Conservation (phyloP, 306 rosid species). For the Mimosa bimucronata region DNA sequence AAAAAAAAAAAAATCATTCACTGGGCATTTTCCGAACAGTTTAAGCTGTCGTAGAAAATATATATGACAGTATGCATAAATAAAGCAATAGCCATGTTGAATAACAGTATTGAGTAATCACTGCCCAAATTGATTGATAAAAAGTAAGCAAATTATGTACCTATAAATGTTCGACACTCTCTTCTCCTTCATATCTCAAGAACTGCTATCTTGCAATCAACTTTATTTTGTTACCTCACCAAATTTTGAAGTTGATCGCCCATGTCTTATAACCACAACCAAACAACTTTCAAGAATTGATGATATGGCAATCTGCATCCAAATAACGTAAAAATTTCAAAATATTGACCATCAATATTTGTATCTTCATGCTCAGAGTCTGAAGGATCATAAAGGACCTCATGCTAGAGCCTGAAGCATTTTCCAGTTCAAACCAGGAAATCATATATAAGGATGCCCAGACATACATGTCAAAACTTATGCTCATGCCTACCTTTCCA, state of each 20-base stretch:
- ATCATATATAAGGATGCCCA: constrained; percentile 6
- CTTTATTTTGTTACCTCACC: constrained; percentile 58
- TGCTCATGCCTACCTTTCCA: neutral
- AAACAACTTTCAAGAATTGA: constrained; percentile 53
- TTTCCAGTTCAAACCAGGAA: constrained; percentile 14
- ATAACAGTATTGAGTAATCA: constrained; percentile 16
- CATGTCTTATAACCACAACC: constrained; percentile 59
- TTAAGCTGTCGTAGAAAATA: neutral
- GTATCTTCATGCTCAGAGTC: neutral
- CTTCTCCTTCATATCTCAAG: constrained; percentile 36
- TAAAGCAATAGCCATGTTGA: constrained; percentile 10
- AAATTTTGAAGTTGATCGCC: constrained; percentile 69
- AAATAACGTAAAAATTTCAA: constrained; percentile 24
- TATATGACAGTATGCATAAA: neutral
- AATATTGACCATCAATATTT: neutral
- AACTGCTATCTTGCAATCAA: constrained; percentile 31
- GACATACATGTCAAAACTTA: neutral
- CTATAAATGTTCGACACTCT: constrained; percentile 35
- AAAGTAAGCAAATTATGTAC: constrained; percentile 19
- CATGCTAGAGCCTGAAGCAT: neutral
- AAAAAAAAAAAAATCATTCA: neutral
- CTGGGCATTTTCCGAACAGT: neutral
- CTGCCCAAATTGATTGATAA: constrained; percentile 21
- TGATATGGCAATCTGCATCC: constrained; percentile 54
- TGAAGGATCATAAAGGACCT: constrained; percentile 1